These are phyloP conservation scores for Blastosporella zonata DNA, from an alignment of 1,284 basidiomycete species.

Conservation along the genomic window DNA sequence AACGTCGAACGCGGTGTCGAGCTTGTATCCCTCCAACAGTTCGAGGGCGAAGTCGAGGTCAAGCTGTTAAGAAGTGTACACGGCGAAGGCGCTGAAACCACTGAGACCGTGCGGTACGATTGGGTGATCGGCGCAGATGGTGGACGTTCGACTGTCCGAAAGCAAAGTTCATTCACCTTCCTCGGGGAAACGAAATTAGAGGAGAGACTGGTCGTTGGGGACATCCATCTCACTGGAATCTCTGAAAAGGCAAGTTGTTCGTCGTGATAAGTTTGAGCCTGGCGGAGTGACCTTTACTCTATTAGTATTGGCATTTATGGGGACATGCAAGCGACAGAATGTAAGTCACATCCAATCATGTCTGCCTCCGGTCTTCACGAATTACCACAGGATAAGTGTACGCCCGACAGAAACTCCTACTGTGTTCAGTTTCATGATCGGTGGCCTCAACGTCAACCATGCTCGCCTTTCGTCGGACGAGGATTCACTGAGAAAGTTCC, in stretches of 20 bases:
- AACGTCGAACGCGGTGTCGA: conserved; percentile 37
- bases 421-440: conserved; percentile 34
- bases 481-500: conserved; percentile 27
- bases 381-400: conserved; percentile 27
- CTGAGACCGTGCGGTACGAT: conserved; percentile 26
- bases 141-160: conserved; percentile 37
- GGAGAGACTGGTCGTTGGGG: conserved; percentile 35
- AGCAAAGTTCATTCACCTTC: conserved; percentile 40
- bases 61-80: conserved; percentile 25
- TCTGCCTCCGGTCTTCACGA: not conserved
- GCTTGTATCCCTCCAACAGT: conserved; percentile 33
- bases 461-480: conserved; percentile 25
- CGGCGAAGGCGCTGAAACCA: conserved; percentile 12
- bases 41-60: conserved; percentile 29
- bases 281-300: not conserved
- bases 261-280: not conserved
- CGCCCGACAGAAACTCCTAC: conserved; percentile 29
- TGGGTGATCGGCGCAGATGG: conserved; percentile 42
- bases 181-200: conserved; percentile 38
- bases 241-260: conserved; percentile 27
- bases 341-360: conserved; percentile 18
- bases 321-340: conserved; percentile 25
- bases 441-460: conserved; percentile 27
- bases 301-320: conserved; percentile 34
- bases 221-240: conserved; percentile 33